These are phyloP conservation scores for Picea abies DNA, from an alignment of 83 land plant genomes.

Conservation along the genomic window DNA sequence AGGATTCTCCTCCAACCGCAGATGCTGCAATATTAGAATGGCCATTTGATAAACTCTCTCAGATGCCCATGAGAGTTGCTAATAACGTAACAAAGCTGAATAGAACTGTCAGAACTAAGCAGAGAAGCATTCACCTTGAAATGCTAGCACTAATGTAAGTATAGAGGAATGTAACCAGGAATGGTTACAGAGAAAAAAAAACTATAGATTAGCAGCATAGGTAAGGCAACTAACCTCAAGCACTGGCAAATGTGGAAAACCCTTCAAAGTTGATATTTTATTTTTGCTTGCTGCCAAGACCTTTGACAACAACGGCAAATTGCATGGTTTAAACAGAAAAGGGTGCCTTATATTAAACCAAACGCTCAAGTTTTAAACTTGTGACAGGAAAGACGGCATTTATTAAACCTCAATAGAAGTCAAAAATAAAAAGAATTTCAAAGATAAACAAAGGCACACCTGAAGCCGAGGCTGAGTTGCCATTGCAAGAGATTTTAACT, in stretches of 20 bases:
- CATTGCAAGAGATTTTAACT: conserved; percentile 90
- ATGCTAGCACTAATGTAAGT: too few relatives aligned
- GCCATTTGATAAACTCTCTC: too few relatives aligned
- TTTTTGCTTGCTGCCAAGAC: conserved; percentile 99
- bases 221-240: conserved; percentile 71
- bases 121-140: too few relatives aligned
- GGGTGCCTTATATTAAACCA: background rate
- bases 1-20: conserved; percentile 96
- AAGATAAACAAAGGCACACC: conserved; percentile 36
- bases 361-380: background rate
- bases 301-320: conserved; percentile 32
- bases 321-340: background rate
- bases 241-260: conserved; percentile 88
- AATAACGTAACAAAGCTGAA: too few relatives aligned
- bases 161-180: conserved; percentile 8
- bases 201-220: too few relatives aligned
- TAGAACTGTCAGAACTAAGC: too few relatives aligned
- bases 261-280: conserved; percentile 88
- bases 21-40: conserved; percentile 42
- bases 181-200: background rate
- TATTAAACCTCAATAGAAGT: background rate
- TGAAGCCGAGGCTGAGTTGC: conserved; percentile 95
- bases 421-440: background rate
- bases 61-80: too few relatives aligned
- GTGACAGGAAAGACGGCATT: background rate